Percentiles rank a stretch among this genome's conserved stretches.
Conservation (phyloP, 768 basidiomycete genomes). For the Russula brevipes region DNA sequence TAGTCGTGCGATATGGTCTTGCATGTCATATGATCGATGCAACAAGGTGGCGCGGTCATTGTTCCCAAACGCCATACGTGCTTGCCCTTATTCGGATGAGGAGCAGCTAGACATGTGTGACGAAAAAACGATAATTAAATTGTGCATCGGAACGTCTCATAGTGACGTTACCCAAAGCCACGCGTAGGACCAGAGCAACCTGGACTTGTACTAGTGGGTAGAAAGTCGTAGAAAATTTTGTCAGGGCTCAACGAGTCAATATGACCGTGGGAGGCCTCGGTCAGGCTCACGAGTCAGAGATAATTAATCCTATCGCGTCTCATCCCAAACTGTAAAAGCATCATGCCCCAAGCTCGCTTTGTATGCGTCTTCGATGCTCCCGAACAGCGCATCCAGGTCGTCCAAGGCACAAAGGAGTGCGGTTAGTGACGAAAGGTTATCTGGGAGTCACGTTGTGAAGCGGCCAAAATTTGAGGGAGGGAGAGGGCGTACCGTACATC, state of each 20-base stretch:
- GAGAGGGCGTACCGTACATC: conserved; percentile 85
- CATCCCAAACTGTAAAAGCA: conserved; percentile 62
- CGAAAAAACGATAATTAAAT: not conserved
- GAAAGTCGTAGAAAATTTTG: not conserved
- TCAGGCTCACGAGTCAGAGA: not conserved
- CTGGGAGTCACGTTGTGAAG: conserved; percentile 37
- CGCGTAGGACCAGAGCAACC: not conserved
- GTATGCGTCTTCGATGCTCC: conserved; percentile 66
- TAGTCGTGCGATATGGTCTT: too few relatives aligned
- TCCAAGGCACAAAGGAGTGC: conserved; percentile 72
- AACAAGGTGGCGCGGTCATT: not conserved
- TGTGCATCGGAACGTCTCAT: not conserved
- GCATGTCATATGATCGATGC: not conserved
- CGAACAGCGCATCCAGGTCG: conserved; percentile 73
- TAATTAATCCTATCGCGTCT: conserved; percentile 44
- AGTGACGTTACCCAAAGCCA: not conserved
- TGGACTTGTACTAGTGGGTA: not conserved
- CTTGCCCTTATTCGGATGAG: not conserved
- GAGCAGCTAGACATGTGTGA: not conserved
- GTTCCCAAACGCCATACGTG: not conserved
- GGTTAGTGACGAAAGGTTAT: conserved; percentile 78
- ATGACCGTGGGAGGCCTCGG: not conserved
- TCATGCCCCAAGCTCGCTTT: conserved; percentile 49
- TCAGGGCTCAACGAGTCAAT: not conserved
- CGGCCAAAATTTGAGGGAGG: not conserved